Conservation (phyloP, 768 basidiomycete genomes). For the Boletus subparvulus region DNA sequence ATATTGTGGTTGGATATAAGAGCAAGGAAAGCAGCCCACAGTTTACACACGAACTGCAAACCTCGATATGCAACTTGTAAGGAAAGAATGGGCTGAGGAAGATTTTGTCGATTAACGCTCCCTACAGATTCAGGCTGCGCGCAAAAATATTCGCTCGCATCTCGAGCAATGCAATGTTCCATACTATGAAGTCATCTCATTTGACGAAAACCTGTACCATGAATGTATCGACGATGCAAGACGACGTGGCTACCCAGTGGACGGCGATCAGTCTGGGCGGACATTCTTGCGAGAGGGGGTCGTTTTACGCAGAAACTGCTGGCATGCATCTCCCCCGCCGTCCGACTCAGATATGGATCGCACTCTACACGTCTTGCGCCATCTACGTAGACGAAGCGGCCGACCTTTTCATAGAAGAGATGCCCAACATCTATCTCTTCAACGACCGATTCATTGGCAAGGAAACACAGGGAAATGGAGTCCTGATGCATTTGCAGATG, state of each 20-base stretch:
- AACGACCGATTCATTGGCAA: conserved; percentile 31
- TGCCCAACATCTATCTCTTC: conserved; percentile 33
- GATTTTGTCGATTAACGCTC: not conserved
- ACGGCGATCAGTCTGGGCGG: conserved; percentile 19
- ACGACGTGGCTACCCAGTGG: conserved; percentile 27
- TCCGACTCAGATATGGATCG: conserved; percentile 29
- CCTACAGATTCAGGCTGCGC: conserved; percentile 10
- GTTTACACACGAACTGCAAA: not conserved
- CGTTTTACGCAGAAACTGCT: conserved; percentile 22
- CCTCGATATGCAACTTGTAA: conserved; percentile 15
- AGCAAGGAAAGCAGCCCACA: not conserved
- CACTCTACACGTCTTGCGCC: conserved; percentile 41
- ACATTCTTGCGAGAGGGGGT: conserved; percentile 36
- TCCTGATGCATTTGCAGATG: conserved; percentile 35
- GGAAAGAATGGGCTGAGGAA: not conserved
- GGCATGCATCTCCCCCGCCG: conserved; percentile 31
- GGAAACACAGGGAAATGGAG: conserved; percentile 28
- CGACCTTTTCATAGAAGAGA: conserved; percentile 20
- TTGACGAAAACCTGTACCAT: conserved; percentile 18
- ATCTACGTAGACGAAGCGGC: conserved; percentile 39
- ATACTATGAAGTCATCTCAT: conserved; percentile 11
- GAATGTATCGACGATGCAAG: conserved; percentile 25
- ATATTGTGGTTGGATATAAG: conserved; percentile 3
- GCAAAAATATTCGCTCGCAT: conserved; percentile 12
- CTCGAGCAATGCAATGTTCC: conserved; percentile 16